phyloP scores from a whole-genome alignment of 768 basidiomycete genomes.

The Mycena amicta region DNA sequence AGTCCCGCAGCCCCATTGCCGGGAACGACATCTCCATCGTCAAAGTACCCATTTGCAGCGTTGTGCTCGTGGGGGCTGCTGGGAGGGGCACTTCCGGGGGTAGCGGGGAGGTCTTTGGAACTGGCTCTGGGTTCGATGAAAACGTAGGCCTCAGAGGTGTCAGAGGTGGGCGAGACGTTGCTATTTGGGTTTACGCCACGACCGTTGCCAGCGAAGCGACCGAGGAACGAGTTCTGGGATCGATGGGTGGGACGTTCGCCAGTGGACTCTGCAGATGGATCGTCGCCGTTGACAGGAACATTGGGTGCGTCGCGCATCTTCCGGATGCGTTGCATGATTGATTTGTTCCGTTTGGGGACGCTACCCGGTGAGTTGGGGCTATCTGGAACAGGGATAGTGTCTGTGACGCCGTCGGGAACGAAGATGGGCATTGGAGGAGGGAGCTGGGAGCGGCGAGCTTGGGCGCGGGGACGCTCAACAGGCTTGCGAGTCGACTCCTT shows the following conservation, averaged over 20 bases:
- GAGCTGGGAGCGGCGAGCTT: constrained; percentile 52
- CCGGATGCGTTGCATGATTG: constrained; percentile 85
- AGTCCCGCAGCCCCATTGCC: constrained; percentile 48
- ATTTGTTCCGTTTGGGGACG: constrained; percentile 73
- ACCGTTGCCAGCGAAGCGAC: constrained; percentile 58
- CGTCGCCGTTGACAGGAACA: constrained; percentile 63
- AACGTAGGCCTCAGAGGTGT: constrained; percentile 61
- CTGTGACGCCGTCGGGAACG: constrained; percentile 54
- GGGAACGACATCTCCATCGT: constrained; percentile 34
- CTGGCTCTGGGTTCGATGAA: constrained; percentile 58
- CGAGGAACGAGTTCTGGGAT: constrained; percentile 74
- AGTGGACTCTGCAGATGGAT: constrained; percentile 35
- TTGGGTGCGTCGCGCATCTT: constrained; percentile 88
- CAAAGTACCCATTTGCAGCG: constrained; percentile 50
- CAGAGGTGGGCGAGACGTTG: constrained; percentile 31
- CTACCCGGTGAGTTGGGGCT: constrained; percentile 43
- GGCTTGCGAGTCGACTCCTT: constrained; percentile 43
- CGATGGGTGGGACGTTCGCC: constrained; percentile 65
- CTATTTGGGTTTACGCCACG: constrained; percentile 25
- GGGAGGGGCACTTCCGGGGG: constrained; percentile 39
- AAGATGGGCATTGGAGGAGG: constrained; percentile 88
- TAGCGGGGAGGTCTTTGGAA: constrained; percentile 60
- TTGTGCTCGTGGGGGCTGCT: constrained; percentile 40
- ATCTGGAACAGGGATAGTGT: constrained; percentile 41
- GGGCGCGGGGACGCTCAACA: constrained; percentile 37